Conservation (phyloP, 2,329 filamentous ascomycete genomes). For the Cyphellophora attinorum region DNA sequence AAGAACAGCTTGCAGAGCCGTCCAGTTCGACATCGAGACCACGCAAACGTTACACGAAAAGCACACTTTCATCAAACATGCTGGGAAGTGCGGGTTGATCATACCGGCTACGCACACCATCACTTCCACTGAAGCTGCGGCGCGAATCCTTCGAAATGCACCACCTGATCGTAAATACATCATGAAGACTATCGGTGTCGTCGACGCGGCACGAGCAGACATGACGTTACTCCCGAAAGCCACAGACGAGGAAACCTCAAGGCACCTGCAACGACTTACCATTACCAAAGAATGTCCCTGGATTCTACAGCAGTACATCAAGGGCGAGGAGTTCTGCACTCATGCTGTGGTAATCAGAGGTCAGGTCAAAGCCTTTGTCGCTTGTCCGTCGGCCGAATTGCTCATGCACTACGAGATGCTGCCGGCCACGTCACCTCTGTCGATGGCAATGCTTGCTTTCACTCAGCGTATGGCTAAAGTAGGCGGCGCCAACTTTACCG, state of each 20-base stretch:
- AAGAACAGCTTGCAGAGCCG: conserved; percentile 48
- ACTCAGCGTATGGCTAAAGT: conserved; percentile 48
- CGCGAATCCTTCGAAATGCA: conserved; percentile 40
- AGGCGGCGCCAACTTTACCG: conserved; percentile 47
- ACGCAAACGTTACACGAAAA: conserved; percentile 56
- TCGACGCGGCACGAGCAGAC: conserved; percentile 49
- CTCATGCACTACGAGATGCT: conserved; percentile 59
- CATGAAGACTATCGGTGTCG: conserved; percentile 56
- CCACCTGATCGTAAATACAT: conserved; percentile 44
- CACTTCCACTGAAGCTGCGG: conserved; percentile 41
- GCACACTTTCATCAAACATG: conserved; percentile 53
- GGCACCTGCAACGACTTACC: conserved; percentile 44
- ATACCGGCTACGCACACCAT: conserved; percentile 47
- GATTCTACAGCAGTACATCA: conserved; percentile 61
- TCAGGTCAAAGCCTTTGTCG: conserved; percentile 54
- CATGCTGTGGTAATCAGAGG: conserved; percentile 60
- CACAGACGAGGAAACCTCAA: conserved; percentile 43
- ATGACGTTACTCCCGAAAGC: conserved; percentile 57
- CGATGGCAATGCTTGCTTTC: conserved; percentile 53
- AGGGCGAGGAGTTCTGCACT: conserved; percentile 59
- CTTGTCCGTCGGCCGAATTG: conserved; percentile 54
- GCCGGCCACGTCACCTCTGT: conserved; percentile 43
- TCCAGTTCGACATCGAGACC: conserved; percentile 52
- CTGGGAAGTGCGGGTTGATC: conserved; percentile 43
- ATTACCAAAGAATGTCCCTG: conserved; percentile 50